Percentiles rank a stretch among this genome's conserved stretches.
These are phyloP conservation scores for Clavulina sp. DNA, from an alignment of 768 basidiomycete species.

Conservation along the genomic window DNA sequence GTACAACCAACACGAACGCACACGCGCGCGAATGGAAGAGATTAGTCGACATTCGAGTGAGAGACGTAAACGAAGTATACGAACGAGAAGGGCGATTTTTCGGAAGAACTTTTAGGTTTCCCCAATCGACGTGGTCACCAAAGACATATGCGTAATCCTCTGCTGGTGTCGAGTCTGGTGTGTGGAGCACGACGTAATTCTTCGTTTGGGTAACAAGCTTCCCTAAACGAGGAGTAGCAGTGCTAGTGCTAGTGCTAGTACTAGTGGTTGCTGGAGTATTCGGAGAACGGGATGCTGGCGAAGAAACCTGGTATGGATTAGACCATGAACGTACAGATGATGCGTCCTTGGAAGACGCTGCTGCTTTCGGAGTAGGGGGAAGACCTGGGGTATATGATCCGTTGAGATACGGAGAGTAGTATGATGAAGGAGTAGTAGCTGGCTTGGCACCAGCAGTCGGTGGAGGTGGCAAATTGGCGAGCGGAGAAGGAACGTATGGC, in stretches of 20 bases:
- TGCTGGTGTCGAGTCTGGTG: not conserved
- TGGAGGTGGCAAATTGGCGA: not conserved
- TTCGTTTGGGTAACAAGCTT: slow-evolving; percentile 43
- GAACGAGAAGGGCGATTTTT: slow-evolving; percentile 9
- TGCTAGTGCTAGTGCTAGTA: not conserved
- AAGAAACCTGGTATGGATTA: not conserved
- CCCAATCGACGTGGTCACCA: slow-evolving; percentile 61
- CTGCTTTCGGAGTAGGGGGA: not conserved
- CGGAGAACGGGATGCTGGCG: not conserved
- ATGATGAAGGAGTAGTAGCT: not conserved
- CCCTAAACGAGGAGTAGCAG: too few species aligned
- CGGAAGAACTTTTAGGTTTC: slow-evolving; percentile 14
- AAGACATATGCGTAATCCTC: slow-evolving; percentile 23
- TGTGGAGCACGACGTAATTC: slow-evolving; percentile 57
- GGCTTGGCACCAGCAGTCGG: not conserved
- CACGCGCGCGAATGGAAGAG: not conserved
- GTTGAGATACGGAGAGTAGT: not conserved
- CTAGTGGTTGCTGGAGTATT: not conserved
- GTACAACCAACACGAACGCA: not conserved
- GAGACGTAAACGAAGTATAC: not conserved
- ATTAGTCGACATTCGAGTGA: not conserved
- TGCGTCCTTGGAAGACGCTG: not conserved
- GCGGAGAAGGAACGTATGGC: not conserved
- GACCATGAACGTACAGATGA: not conserved
- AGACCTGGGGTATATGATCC: not conserved